A percentile compares a stretch with the other conserved stretches of the same genome.
phyloP scores from a whole-genome alignment of 208 protist genomes.

The Wallacemonas sp. region DNA sequence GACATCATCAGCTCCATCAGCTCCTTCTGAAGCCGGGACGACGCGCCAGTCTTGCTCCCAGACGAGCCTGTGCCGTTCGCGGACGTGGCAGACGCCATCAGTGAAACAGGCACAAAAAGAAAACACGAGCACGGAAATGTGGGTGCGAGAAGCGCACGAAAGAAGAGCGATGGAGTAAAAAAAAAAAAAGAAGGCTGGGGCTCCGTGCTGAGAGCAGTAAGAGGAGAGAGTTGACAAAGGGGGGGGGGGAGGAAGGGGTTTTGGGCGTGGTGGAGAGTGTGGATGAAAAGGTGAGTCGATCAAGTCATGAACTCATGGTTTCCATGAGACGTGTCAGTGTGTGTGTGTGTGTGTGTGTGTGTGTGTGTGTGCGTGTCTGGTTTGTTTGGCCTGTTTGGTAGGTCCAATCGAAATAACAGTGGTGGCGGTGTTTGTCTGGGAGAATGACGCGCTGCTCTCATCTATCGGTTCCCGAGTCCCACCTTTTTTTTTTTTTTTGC shows the following conservation, averaged over 20 bases:
- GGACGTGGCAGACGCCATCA: constrained; percentile 13
- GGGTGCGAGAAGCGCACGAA: not conserved
- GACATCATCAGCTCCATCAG: constrained; percentile 94
- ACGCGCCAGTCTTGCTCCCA: constrained; percentile 44
- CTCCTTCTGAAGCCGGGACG: constrained; percentile 91
- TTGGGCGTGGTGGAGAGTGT: no score
- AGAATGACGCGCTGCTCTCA: no score
- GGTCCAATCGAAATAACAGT: no score
- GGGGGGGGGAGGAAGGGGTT: not conserved
- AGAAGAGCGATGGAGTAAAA: constrained; percentile 12
- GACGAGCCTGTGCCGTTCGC: constrained; percentile 12
- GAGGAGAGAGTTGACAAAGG: not conserved
- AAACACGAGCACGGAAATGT: constrained; percentile 15
- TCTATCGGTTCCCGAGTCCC: no score
- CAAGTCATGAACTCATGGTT: no score
- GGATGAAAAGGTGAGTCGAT: no score
- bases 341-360: constrained; percentile 6
- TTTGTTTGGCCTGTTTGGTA: not conserved
- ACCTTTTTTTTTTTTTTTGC: constrained; percentile 8
- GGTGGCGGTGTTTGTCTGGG: constrained; percentile 4
- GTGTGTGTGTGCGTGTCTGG: constrained; percentile 1
- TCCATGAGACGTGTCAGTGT: no score
- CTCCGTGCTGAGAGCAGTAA: constrained; percentile 14
- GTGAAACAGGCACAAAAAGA: not conserved
- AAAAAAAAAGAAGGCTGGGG: not conserved